Conservation (phyloP, 495 filamentous ascomycete genomes). For the Daldinia caldariorum region DNA sequence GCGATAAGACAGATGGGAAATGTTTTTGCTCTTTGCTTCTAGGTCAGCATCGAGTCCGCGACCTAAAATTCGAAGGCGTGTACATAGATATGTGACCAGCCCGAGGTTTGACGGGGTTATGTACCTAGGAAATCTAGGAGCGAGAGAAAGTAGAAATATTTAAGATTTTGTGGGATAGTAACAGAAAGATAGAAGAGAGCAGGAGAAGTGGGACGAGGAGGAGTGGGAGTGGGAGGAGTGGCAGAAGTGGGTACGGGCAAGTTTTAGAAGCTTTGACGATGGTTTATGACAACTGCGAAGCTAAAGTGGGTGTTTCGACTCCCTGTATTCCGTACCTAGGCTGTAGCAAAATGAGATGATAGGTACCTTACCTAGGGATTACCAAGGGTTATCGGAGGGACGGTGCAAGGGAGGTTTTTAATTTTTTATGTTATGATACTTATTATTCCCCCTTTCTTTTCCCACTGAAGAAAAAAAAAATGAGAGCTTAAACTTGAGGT, state of each 20-base stretch:
- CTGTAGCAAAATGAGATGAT: constrained; percentile 33
- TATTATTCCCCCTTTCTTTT: constrained; percentile 1
- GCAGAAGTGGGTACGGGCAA: constrained; percentile 23
- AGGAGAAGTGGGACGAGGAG: constrained; percentile 9
- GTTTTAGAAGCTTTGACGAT: constrained; percentile 37
- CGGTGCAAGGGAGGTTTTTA: constrained; percentile 24
- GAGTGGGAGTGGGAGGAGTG: background rate
- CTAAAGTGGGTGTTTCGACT: constrained; percentile 37
- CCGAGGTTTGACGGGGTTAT: background rate
- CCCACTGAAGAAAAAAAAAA: constrained; percentile 2
- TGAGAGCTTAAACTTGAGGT: no score
- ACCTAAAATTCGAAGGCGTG: background rate
- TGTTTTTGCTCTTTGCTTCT: constrained; percentile 4
- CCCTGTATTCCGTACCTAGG: no score
- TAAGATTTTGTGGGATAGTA: constrained; percentile 11
- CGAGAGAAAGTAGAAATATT: background rate
- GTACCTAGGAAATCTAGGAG: background rate
- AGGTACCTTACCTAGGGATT: no score
- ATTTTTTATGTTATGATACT: no score
- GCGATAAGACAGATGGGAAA: constrained; percentile 17
- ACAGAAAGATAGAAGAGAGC: constrained; percentile 3
- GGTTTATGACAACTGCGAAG: constrained; percentile 16
- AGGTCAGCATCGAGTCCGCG: constrained; percentile 31
- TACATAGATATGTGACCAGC: background rate
- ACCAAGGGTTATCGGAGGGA: constrained; percentile 5